Base-by-base conservation (phyloP, 805 yeast genomes). In the Yarrowia osloensis region DNA sequence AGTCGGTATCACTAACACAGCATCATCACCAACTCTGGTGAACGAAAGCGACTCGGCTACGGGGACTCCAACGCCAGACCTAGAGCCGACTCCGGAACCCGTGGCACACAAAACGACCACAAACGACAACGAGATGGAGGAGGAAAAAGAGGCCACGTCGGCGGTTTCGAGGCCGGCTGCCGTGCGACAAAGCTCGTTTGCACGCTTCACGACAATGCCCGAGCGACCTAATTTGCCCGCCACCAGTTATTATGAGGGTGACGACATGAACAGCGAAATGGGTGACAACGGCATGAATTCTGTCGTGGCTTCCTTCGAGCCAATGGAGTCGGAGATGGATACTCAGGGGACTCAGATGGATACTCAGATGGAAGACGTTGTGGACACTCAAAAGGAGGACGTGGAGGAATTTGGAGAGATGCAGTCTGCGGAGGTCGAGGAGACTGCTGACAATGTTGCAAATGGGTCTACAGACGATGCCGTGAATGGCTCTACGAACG, bases 321-420 rank as follows among this genome's bases (percentile, higher is more conserved):
- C 61, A n/a, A 35, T 54, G 61, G 61, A 54, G 44, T 24, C 61
- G 9, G 61, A 54, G 22, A 9, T 2, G 15, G 42, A 21, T n/a
- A n/a, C n/a, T n/a, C n/a, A n/a, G n/a, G n/a, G n/a, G n/a, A n/a
- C n/a, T n/a, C 31, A 5, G 31, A 5, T 5, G 2, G 44, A 24
- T 4, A 11, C 31, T 19, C 19, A 33, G 17, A 22, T 5, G 26
- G 28, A 49, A 11, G 28, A 2, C 13, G 9, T 17, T 26, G 4
- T 19, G 57, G 40, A n/a, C n/a, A n/a, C n/a, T n/a, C n/a, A n/a
- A 31, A 46, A 26, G 50, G 54, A 49, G 8, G 6, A 21, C 6
- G 37, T 29, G 24, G 52, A 47, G 54, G 54, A 49, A 37, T 49
- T 49, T 49, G 54, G 54, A 49, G 54, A 49, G 24, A 49, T 49